Percentiles rank a stretch among this genome's conserved stretches.
phyloP scores from a whole-genome alignment of 2,329 filamentous ascomycete species.

The Fusarium chaquense region DNA sequence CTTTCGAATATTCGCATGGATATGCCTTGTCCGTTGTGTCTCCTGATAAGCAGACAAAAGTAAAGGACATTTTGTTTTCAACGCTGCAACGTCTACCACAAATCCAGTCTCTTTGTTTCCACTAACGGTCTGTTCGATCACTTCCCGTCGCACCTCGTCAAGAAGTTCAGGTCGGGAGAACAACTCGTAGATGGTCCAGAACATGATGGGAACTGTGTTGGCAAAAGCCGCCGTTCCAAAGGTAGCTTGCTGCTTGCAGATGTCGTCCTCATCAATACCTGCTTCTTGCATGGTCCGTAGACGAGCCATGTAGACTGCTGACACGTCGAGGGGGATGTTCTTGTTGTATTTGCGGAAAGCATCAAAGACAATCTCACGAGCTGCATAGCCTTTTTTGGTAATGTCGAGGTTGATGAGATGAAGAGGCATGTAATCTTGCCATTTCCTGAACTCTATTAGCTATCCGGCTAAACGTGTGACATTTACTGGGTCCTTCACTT shows the following conservation, averaged over 20 bases:
- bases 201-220: constrained; percentile 31
- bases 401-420: constrained; percentile 31
- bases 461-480: accelerated
- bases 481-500: accelerated
- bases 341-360: constrained; percentile 35
- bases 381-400: constrained; percentile 29
- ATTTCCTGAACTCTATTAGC: constrained; percentile 19
- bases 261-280: constrained; percentile 30
- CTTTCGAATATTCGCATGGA: constrained; percentile 38
- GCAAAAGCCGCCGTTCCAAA: constrained; percentile 34
- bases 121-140: constrained; percentile 11
- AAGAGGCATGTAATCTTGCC: constrained; percentile 31
- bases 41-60: constrained; percentile 28
- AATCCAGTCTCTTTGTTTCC: constrained; percentile 13
- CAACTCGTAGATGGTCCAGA: constrained; percentile 37
- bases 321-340: constrained; percentile 26
- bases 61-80: constrained; percentile 36
- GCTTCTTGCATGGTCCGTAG: constrained; percentile 12
- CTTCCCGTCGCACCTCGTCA: constrained; percentile 22
- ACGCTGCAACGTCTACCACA: constrained; percentile 15
- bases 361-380: constrained; percentile 34
- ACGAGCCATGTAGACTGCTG: constrained; percentile 24
- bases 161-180: constrained; percentile 30
- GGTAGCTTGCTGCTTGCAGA: constrained; percentile 31
- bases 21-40: constrained; percentile 25